A percentile compares a stretch with the other conserved stretches of the same genome.
phyloP scores from a whole-genome alignment of 2,329 filamentous ascomycete species.

The Pseudocercospora fuligena region DNA sequence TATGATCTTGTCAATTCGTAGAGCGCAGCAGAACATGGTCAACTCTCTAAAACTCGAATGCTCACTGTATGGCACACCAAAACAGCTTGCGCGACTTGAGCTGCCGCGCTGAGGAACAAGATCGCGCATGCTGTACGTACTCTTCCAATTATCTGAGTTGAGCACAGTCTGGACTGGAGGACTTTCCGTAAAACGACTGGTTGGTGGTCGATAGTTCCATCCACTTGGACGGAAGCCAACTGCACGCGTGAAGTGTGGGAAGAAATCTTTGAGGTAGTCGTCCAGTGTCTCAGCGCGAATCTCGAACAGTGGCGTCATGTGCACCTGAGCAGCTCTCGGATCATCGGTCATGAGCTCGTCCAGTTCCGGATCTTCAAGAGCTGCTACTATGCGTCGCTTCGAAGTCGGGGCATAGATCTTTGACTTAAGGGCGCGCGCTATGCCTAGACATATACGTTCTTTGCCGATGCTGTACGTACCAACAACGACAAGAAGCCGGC shows the following conservation, averaged over 20 bases:
- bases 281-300: slow-evolving; percentile 88
- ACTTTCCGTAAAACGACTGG: slow-evolving; percentile 64
- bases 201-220: slow-evolving; percentile 85
- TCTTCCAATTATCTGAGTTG: slow-evolving; percentile 74
- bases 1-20: slow-evolving; percentile 86
- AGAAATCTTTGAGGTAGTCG: slow-evolving; percentile 82
- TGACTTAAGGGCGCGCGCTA: slow-evolving; percentile 80
- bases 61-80: slow-evolving; percentile 93
- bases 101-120: slow-evolving; percentile 82
- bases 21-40: slow-evolving; percentile 86
- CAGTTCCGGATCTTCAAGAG: slow-evolving; percentile 84
- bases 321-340: slow-evolving; percentile 85
- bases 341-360: slow-evolving; percentile 76
- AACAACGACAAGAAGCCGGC: slow-evolving; percentile 85
- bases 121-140: slow-evolving; percentile 71
- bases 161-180: slow-evolving; percentile 69
- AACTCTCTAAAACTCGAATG: slow-evolving; percentile 94
- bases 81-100: slow-evolving; percentile 81
- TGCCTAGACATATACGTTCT: slow-evolving; percentile 91
- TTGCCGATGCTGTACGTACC: slow-evolving; percentile 99
- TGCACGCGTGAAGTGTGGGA: slow-evolving; percentile 80
- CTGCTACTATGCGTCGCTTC: slow-evolving; percentile 83
- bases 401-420: slow-evolving; percentile 86
- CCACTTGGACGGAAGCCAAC: slow-evolving; percentile 92
- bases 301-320: slow-evolving; percentile 97